Evolutionary conservation across 768 basidiomycete genomes (phyloP).

Genomic region (Suillus ampliporus): DNA sequence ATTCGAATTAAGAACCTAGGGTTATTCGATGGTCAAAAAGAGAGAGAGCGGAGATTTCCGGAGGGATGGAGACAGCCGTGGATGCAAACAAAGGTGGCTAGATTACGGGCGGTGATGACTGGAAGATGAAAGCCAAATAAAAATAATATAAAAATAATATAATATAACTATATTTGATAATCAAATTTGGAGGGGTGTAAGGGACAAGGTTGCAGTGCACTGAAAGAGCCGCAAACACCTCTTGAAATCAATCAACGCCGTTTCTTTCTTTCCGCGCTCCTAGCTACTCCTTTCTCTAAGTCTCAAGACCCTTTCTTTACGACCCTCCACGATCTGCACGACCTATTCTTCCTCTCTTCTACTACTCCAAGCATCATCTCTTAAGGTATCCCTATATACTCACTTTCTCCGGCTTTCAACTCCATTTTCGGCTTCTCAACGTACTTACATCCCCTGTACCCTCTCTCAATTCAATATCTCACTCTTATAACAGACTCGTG

Average conservation of each 20-base stretch:
- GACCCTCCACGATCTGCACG: conserved; percentile 73
- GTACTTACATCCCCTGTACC: conserved; percentile 9
- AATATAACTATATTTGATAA: conserved; percentile 4
- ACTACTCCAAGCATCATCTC: conserved; percentile 36
- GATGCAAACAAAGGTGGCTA: not conserved
- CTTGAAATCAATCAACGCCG: conserved; percentile 32
- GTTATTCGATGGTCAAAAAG: not conserved
- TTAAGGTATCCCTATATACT: conserved; percentile 35
- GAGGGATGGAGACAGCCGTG: conserved; percentile 3
- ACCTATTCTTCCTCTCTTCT: conserved; percentile 56
- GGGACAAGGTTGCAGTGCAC: conserved; percentile 28
- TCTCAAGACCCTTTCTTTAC: conserved; percentile 52
- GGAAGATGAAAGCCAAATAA: not conserved
- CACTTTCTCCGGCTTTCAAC: conserved; percentile 33
- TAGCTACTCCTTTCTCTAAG: conserved; percentile 29
- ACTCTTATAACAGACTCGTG: conserved; percentile 22
- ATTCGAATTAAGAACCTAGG: conserved; percentile 8
- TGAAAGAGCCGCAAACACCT: conserved; percentile 36
- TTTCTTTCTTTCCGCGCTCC: conserved; percentile 33
- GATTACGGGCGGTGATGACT: conserved; percentile 7
- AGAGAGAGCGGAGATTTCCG: conserved; percentile 25
- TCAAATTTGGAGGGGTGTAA: conserved; percentile 6
- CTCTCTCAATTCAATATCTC: conserved; percentile 15
- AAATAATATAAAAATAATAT: not conserved
- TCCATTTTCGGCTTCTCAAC: conserved; percentile 21